A percentile compares a stretch with the other conserved stretches of the same genome.
These are phyloP conservation scores for Litsea cubeba DNA, from an alignment of 164 flowering plant genomes.

Conservation along the genomic window DNA sequence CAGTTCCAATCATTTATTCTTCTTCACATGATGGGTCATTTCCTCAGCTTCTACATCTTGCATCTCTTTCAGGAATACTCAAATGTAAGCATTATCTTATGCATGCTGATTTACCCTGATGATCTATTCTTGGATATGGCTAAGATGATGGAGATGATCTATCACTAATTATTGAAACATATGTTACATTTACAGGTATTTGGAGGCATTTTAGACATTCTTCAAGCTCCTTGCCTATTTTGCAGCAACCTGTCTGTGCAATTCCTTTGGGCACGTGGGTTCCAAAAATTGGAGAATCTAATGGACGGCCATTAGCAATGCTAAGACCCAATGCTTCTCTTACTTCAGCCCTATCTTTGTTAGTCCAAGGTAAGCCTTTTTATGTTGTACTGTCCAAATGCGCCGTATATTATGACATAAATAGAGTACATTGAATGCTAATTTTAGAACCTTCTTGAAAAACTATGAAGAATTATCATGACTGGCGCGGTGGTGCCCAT, in stretches of 20 bases:
- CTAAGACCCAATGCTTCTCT: conserved; percentile 79
- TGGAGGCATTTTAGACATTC: conserved; percentile 75
- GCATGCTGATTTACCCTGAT: neutral
- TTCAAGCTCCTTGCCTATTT: conserved; percentile 42
- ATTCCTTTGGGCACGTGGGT: conserved; percentile 93
- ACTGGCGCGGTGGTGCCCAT: no score
- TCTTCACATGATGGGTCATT: conserved; percentile 63
- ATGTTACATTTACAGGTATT: conserved; percentile 40
- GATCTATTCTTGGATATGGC: neutral
- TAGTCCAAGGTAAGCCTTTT: conserved; percentile 60
- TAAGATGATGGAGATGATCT: neutral
- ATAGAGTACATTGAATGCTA: no score
- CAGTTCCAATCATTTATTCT: conserved; percentile 75
- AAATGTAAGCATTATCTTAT: conserved; percentile 51
- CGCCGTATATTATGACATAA: no score
- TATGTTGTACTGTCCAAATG: neutral
- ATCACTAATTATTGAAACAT: conserved; percentile 12
- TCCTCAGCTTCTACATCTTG: conserved; percentile 86
- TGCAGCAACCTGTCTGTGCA: conserved; percentile 46
- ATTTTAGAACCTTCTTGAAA: neutral
- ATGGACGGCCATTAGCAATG: conserved; percentile 62
- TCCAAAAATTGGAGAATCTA: conserved; percentile 72
- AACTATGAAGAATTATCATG: neutral
- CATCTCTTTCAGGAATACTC: conserved; percentile 84
- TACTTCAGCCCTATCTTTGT: conserved; percentile 62